Conservation (phyloP, 805 yeast species). For the Cyberlindnera mrakii region DNA sequence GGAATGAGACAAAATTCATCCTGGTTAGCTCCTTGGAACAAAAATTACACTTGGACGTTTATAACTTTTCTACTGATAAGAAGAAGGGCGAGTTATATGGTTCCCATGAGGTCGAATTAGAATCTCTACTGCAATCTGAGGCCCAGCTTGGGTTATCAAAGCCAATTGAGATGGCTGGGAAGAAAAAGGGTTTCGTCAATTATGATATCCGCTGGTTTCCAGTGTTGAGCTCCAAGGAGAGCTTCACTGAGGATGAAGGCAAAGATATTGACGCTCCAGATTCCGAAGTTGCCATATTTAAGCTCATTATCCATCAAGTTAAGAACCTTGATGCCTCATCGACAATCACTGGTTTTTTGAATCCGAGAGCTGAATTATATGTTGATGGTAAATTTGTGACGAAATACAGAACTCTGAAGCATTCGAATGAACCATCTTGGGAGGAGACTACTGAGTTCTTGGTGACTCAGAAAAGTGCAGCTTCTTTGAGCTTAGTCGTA, state of each 20-base stretch:
- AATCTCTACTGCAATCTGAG: constrained; percentile 53
- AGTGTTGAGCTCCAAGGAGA: constrained; percentile 17
- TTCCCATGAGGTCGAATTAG: constrained; percentile 47
- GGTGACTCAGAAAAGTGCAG: constrained; percentile 51
- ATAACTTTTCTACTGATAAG: constrained; percentile 44
- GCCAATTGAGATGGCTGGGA: constrained; percentile 35
- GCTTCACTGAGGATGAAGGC: constrained; percentile 21
- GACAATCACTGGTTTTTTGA: constrained; percentile 38
- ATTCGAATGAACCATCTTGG: constrained; percentile 71
- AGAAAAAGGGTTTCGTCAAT: constrained; percentile 50
- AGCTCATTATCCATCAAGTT: constrained; percentile 56
- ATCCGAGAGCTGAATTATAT: constrained; percentile 65
- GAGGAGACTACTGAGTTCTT: constrained; percentile 56
- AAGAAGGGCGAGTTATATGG: constrained; percentile 50
- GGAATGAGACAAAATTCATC: constrained; percentile 60
- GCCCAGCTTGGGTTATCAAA: constrained; percentile 24
- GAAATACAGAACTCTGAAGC: constrained; percentile 54
- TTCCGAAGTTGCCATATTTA: constrained; percentile 70
- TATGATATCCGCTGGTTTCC: constrained; percentile 47
- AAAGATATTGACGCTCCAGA: constrained; percentile 34
- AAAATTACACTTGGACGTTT: constrained; percentile 48
- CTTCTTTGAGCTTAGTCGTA: constrained; percentile 49
- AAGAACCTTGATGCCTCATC: constrained; percentile 46
- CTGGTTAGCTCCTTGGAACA: constrained; percentile 53
- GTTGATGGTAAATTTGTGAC: constrained; percentile 51